Percentiles rank a stretch among this genome's conserved stretches.
Evolutionary conservation across 331 rosid genomes (phyloP).

Genomic region (Erythrophleum ivorense): DNA sequence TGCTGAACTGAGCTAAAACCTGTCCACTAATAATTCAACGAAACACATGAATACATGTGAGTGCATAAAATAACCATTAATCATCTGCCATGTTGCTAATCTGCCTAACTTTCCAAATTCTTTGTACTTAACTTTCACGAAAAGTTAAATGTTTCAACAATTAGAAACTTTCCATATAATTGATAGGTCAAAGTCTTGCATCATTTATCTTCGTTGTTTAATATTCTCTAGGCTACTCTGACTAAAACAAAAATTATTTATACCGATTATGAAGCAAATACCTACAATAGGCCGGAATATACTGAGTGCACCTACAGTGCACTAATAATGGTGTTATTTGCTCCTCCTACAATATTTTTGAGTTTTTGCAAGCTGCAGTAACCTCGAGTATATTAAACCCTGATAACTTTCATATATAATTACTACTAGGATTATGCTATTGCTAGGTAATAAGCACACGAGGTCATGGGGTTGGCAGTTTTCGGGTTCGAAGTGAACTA

Average conservation of each 20-base stretch:
- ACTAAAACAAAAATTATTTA: no score
- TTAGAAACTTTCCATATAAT: constrained; percentile 8
- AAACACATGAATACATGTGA: neutral
- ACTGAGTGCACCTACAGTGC: neutral
- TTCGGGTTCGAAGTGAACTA: no score
- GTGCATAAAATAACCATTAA: neutral
- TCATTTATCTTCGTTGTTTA: neutral
- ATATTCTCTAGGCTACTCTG: neutral
- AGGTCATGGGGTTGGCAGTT: no score
- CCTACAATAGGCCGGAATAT: neutral
- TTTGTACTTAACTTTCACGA: neutral
- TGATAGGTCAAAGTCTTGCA: neutral
- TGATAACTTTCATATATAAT: neutral
- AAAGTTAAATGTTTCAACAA: neutral
- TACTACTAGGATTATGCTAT: neutral
- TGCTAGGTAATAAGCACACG: neutral
- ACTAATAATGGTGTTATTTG: neutral
- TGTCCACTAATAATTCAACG: constrained; percentile 1
- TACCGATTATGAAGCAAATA: no score
- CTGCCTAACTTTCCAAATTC: neutral
- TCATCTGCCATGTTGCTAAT: neutral
- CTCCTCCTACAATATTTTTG: neutral
- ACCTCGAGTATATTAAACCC: neutral
- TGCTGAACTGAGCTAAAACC: neutral
- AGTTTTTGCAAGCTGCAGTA: neutral